A percentile compares a stretch with the other conserved stretches of the same genome.
These are phyloP conservation scores for Agaricales sp. DNA, from an alignment of 1,284 basidiomycete species.

Conservation along the genomic window DNA sequence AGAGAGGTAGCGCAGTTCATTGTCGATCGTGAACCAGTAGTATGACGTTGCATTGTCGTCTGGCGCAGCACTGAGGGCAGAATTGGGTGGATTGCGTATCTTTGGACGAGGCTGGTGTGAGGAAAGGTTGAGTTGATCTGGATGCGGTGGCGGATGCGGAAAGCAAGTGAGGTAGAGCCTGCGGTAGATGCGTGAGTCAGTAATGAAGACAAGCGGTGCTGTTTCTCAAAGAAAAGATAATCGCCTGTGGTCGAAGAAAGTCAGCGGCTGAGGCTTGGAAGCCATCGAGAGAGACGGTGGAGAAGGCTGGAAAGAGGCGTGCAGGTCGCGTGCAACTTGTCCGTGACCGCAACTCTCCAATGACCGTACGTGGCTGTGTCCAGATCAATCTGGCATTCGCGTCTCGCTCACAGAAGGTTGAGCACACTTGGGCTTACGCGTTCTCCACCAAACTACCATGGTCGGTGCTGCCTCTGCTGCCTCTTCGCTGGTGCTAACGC, in stretches of 20 bases:
- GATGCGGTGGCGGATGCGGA: constrained; percentile 36
- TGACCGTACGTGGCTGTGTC: background rate
- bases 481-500: background rate
- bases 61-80: background rate
- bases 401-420: too few species aligned
- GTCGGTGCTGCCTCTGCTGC: background rate
- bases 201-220: too few species aligned
- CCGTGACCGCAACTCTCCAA: constrained; percentile 1
- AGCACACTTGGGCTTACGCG: background rate
- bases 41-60: background rate
- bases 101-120: background rate
- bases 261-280: constrained; percentile 3
- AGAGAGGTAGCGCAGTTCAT: constrained; percentile 85
- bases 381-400: background rate
- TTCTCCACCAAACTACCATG: background rate
- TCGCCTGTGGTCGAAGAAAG: background rate
- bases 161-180: constrained; percentile 81
- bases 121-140: constrained; percentile 1
- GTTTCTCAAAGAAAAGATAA: background rate
- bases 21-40: constrained; percentile 85
- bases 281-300: constrained; percentile 9
- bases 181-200: constrained; percentile 5
- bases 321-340: background rate
- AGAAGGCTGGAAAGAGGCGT: too few species aligned
- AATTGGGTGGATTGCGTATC: background rate